Base-by-base conservation (phyloP, 2,329 filamentous ascomycete genomes). In the Bretziella fagacearum region DNA sequence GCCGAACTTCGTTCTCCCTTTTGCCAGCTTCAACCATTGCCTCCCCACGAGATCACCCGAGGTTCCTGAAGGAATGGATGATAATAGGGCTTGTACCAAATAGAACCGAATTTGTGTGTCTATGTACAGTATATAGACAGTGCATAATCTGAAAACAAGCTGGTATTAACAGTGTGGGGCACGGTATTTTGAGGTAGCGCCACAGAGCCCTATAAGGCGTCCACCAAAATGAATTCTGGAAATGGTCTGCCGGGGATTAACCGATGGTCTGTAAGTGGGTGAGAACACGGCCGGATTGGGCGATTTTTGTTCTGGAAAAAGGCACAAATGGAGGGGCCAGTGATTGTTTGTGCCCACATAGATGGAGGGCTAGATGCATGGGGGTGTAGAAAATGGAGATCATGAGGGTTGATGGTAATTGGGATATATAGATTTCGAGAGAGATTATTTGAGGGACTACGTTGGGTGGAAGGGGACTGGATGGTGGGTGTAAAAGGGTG, bases 191-290 rank as follows among this genome's bases (percentile, higher is more conserved):
- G 11, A 30, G 40, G 26, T n/a, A 30, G 26, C 40, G 26, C 40
- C 40, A 43, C 40, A 32, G 25, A 30, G 40, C 40, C 40, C 40
- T 30, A 29, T 17, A 11, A 43, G 26, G 23, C 10, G 27, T n/a
- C 13, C 37, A 41, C 37, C 20, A 41, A 41, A 41, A 41, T 41
- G 20, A 43, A 30, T 17, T 43, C 40, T n/a, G 40, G 26, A 30
- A 43, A 30, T n/a, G 40, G 40, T 10, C 10, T 18, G 25, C 40
- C 40, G 40, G 40, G 15, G 26, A 30, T 43, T 43, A 43, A 20
- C 40, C 40, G 40, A 13, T 29, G 40, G n/a, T 15, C 27, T 42
- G 23, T 42, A 42, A 30, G 40, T 43, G 15, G 15, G 40, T 43
- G 40, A 26, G 25, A 43, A 25, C 25, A 43, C 32, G 40, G 15